phyloP scores from a whole-genome alignment of 352 stramenopile species.

The Globisporangium heterothallicum region DNA sequence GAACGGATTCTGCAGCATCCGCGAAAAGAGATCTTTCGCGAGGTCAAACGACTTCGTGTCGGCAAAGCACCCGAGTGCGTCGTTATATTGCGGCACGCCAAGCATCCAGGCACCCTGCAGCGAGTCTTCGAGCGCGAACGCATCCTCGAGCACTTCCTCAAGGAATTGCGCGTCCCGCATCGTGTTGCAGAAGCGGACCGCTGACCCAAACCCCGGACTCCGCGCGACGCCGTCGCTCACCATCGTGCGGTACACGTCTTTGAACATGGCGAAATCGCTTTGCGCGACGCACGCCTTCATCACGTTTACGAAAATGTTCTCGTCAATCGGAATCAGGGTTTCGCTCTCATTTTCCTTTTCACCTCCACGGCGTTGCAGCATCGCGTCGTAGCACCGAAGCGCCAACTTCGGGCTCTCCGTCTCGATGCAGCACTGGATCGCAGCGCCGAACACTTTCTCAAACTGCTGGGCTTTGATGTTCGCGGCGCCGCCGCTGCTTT shows the following conservation, averaged over 20 bases:
- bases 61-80: constrained; percentile 65
- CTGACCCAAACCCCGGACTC: constrained; percentile 57
- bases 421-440: constrained; percentile 56
- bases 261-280: constrained; percentile 35
- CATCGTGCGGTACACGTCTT: constrained; percentile 55
- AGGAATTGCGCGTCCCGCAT: constrained; percentile 44
- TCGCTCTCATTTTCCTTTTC: neutral
- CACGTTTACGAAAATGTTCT: constrained; percentile 79
- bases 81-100: constrained; percentile 69
- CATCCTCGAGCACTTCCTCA: constrained; percentile 53
- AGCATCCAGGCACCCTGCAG: constrained; percentile 46
- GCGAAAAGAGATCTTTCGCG: constrained; percentile 57
- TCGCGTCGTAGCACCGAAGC: constrained; percentile 42
- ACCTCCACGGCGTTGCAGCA: constrained; percentile 6
- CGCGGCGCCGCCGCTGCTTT: neutral
- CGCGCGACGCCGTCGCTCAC: constrained; percentile 35
- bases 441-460: constrained; percentile 58
- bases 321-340: constrained; percentile 28
- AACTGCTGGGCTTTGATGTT: constrained; percentile 19
- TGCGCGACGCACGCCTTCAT: constrained; percentile 45
- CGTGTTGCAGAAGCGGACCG: constrained; percentile 58
- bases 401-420: constrained; percentile 34
- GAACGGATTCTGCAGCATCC: constrained; percentile 50
- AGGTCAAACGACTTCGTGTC: constrained; percentile 36
- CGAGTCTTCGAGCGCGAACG: constrained; percentile 39